Conservation (phyloP, 768 basidiomycete genomes). For the Boletus rubropictus region DNA sequence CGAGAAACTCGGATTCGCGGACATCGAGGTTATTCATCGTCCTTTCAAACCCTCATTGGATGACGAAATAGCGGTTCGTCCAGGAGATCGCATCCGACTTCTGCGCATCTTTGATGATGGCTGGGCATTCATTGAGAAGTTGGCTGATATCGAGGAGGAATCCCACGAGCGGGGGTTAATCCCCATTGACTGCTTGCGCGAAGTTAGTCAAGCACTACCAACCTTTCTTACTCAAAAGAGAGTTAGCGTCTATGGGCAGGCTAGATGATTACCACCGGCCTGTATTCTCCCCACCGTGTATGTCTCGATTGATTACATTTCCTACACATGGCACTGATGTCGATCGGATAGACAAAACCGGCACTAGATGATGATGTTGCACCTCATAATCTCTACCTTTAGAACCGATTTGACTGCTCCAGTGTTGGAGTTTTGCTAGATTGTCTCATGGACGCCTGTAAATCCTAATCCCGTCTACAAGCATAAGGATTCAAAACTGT, state of each 20-base stretch:
- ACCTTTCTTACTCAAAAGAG: conserved; percentile 48
- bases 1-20: conserved; percentile 29
- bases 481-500: conserved; percentile 5
- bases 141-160: conserved; percentile 8
- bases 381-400: not conserved
- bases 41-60: conserved; percentile 50
- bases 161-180: conserved; percentile 44
- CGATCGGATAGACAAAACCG: not conserved
- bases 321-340: not conserved
- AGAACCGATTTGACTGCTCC: not conserved
- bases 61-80: conserved; percentile 53
- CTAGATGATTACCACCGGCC: not conserved
- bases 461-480: not conserved
- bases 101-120: conserved; percentile 61
- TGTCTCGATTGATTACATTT: not conserved
- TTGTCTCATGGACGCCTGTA: not conserved
- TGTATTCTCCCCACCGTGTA: not conserved
- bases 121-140: conserved; percentile 58
- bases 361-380: not conserved
- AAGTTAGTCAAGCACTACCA: conserved; percentile 41
- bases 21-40: conserved; percentile 46
- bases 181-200: conserved; percentile 61
- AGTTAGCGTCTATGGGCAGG: conserved; percentile 35
- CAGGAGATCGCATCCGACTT: conserved; percentile 50
- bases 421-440: not conserved